Percentiles rank a stretch among this genome's conserved stretches.
Conservation (phyloP, 2,329 filamentous ascomycete genomes). For the Pseudovirgaria hyperparasitica region DNA sequence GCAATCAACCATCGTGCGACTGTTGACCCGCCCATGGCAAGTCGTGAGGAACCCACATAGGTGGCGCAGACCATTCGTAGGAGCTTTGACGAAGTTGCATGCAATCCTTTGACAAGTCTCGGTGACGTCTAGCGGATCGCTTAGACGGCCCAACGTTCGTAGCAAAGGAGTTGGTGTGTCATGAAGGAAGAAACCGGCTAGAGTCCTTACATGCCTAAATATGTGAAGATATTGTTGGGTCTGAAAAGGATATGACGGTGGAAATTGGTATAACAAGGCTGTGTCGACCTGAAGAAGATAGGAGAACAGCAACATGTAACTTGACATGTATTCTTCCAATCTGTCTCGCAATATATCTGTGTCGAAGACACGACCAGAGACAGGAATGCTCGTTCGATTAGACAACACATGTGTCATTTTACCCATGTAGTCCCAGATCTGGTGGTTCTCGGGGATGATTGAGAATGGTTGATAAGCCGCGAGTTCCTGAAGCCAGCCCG, state of each 20-base stretch:
- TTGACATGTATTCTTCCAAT: no score
- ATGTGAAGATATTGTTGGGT: conserved; percentile 11
- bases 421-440: no score
- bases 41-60: conserved; percentile 13
- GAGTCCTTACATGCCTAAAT: conserved; percentile 16
- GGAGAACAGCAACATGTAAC: no score
- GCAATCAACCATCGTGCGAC: conserved; percentile 9
- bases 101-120: no score
- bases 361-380: no score
- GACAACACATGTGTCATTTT: no score
- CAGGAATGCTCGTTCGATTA: no score
- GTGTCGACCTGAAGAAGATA: conserved; percentile 10
- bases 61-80: conserved; percentile 12
- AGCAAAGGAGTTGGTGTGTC: conserved; percentile 14
- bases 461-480: conserved; percentile 13
- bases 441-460: no score
- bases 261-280: conserved; percentile 9
- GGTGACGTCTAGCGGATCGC: no score
- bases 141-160: conserved; percentile 9
- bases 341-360: no score
- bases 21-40: conserved; percentile 13
- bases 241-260: conserved; percentile 9
- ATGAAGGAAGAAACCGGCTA: conserved; percentile 12
- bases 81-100: conserved; percentile 12
- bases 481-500: conserved; percentile 12